Percentiles rank a stretch among this genome's conserved stretches.
These are phyloP conservation scores for Aureobasidium melanogenum DNA, from an alignment of 2,329 filamentous ascomycete genomes.

Conservation along the genomic window DNA sequence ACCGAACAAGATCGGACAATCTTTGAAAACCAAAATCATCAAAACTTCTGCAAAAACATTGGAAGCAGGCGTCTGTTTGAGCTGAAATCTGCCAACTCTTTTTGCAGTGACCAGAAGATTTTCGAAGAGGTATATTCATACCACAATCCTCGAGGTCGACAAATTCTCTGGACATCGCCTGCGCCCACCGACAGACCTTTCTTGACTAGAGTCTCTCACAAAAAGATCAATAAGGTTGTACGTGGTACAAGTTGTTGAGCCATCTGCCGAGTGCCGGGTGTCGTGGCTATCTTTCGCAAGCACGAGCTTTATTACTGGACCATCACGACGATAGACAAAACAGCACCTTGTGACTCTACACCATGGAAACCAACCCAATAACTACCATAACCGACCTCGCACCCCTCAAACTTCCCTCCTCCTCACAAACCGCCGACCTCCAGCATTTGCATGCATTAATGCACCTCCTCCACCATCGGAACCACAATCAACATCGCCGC, in stretches of 20 bases:
- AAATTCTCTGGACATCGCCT: background rate
- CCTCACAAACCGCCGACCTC: conserved; percentile 12
- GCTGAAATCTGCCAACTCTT: background rate
- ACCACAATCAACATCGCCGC: conserved; percentile 81
- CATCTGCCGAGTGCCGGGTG: background rate
- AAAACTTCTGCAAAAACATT: background rate
- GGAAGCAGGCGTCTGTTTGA: no score
- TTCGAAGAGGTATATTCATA: no score
- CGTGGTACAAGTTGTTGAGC: background rate
- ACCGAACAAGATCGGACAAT: background rate
- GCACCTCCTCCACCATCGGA: conserved; percentile 67
- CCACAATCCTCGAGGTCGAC: background rate
- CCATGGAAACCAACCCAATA: background rate
- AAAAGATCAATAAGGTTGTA: background rate
- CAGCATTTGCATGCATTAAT: conserved; percentile 47
- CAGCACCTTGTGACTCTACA: background rate
- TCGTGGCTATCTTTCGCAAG: background rate
- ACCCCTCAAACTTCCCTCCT: conserved; percentile 6
- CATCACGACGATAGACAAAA: background rate
- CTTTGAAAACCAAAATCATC: background rate
- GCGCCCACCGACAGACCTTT: background rate
- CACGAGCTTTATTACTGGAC: background rate
- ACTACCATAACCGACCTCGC: background rate
- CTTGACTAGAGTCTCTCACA: background rate
- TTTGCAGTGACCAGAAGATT: background rate